A percentile compares a stretch with the other conserved stretches of the same genome.
Conservation (phyloP, 805 yeast genomes). For the Metschnikowia henanensis region DNA sequence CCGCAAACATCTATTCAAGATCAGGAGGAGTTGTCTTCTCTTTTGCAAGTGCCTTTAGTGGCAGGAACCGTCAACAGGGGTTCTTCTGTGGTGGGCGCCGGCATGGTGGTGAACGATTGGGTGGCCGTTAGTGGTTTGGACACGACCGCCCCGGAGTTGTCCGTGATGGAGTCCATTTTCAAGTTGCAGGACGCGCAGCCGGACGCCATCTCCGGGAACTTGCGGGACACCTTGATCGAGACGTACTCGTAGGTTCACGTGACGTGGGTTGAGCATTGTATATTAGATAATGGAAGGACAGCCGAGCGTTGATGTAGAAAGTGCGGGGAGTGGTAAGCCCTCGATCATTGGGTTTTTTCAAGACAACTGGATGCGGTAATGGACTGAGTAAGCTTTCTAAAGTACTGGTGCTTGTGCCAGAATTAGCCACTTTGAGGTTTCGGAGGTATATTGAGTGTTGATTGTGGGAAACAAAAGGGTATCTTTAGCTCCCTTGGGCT, state of each 20-base stretch:
- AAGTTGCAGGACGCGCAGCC: slow-evolving; percentile 90
- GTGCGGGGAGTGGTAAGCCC: background rate
- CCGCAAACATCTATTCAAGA: slow-evolving; percentile 97
- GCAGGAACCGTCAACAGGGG: slow-evolving; percentile 99
- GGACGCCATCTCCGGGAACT: slow-evolving; percentile 77
- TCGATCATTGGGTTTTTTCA: background rate
- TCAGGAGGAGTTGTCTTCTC: slow-evolving; percentile 95
- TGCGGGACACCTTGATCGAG: slow-evolving; percentile 91
- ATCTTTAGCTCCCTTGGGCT: no score
- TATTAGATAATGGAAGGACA: slow-evolving; percentile 14
- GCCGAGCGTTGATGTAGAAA: background rate
- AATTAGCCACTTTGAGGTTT: background rate
- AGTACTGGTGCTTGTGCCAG: background rate
- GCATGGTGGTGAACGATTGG: slow-evolving; percentile 99
- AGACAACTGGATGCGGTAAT: background rate
- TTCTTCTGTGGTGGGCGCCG: slow-evolving; percentile 96
- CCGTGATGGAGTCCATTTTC: slow-evolving; percentile 95
- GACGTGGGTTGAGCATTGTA: slow-evolving; percentile 13
- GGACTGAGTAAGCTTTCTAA: background rate
- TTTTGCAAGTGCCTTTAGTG: slow-evolving; percentile 94
- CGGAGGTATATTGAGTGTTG: no score
- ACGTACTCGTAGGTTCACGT: slow-evolving; percentile 63
- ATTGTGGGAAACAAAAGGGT: no score
- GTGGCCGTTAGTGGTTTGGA: slow-evolving; percentile 95
- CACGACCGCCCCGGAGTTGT: slow-evolving; percentile 97